These are phyloP conservation scores for Pachysolen tannophilus DNA, from an alignment of 805 yeast genomes.

Conservation along the genomic window DNA sequence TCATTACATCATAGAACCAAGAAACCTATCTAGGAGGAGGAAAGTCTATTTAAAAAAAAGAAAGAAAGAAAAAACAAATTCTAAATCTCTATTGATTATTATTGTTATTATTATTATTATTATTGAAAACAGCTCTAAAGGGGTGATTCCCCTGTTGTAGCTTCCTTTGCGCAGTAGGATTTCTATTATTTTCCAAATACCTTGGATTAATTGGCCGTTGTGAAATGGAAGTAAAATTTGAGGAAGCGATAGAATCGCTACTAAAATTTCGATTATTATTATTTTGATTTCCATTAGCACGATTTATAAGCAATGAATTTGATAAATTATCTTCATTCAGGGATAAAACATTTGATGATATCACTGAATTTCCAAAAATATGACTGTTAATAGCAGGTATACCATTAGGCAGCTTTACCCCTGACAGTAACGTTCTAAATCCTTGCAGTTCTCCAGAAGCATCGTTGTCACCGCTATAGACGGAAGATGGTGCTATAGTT, in stretches of 20 bases:
- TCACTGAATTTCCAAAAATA: neutral
- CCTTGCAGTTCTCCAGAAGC: too few species aligned
- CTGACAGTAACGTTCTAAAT: too few species aligned
- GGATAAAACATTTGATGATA: conserved; percentile 8
- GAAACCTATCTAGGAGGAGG: too few species aligned
- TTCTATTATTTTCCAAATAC: conserved; percentile 10
- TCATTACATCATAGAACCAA: too few species aligned
- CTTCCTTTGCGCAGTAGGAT: too few species aligned
- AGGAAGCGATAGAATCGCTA: conserved; percentile 24
- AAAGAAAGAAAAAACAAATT: too few species aligned
- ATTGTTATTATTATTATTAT: neutral
- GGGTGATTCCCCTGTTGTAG: neutral
- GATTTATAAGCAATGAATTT: conserved; percentile 10
- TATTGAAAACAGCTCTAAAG: neutral
- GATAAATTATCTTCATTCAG: conserved; percentile 7
- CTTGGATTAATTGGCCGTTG: conserved; percentile 19
- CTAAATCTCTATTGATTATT: too few species aligned
- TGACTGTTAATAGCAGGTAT: too few species aligned
- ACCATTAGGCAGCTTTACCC: too few species aligned
- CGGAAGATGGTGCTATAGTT: neutral
- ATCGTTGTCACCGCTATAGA: too few species aligned
- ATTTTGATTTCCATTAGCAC: conserved; percentile 16
- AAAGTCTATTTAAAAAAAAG: too few species aligned
- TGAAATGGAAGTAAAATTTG: conserved; percentile 19
- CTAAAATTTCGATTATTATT: conserved; percentile 17